Evolutionary conservation across 768 basidiomycete species (phyloP).

Genomic region (Boletales sp.): DNA sequence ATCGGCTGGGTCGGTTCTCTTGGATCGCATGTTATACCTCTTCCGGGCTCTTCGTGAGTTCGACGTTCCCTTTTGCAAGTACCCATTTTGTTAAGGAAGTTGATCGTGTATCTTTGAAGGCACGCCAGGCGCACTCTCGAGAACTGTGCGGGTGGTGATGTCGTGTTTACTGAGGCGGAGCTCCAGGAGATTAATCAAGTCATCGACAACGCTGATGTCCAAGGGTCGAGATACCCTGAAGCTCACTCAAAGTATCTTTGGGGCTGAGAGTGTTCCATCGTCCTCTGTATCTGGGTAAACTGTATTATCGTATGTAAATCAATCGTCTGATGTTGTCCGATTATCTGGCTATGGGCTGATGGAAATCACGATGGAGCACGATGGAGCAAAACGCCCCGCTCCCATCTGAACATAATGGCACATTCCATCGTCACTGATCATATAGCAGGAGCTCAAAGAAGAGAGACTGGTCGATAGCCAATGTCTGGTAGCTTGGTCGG

Average conservation of each 20-base stretch:
- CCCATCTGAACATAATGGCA: too few species aligned
- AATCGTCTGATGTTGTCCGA: too few species aligned
- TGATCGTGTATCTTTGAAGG: slow-evolving; percentile 6
- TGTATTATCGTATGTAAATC: too few species aligned
- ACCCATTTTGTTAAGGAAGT: not conserved
- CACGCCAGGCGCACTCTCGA: slow-evolving; percentile 41
- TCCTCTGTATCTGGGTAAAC: too few species aligned
- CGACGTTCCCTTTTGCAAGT: not conserved
- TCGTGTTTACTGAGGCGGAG: slow-evolving; percentile 40
- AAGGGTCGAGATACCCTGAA: slow-evolving; percentile 39
- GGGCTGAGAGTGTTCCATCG: slow-evolving; percentile 19
- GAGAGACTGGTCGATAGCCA: too few species aligned
- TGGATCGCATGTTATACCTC: slow-evolving; percentile 44
- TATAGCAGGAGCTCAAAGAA: too few species aligned
- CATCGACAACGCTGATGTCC: slow-evolving; percentile 33
- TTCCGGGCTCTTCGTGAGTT: slow-evolving; percentile 46
- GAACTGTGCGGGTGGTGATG: slow-evolving; percentile 41
- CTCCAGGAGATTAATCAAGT: slow-evolving; percentile 37
- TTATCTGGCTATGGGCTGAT: too few species aligned
- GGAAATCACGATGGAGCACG: too few species aligned
- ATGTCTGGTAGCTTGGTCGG: too few species aligned
- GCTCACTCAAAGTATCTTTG: slow-evolving; percentile 25
- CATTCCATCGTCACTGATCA: too few species aligned
- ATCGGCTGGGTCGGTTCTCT: slow-evolving; percentile 43
- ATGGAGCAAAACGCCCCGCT: too few species aligned